phyloP scores from a whole-genome alignment of 2,329 filamentous ascomycete genomes.

The Plenodomus lindquistii region DNA sequence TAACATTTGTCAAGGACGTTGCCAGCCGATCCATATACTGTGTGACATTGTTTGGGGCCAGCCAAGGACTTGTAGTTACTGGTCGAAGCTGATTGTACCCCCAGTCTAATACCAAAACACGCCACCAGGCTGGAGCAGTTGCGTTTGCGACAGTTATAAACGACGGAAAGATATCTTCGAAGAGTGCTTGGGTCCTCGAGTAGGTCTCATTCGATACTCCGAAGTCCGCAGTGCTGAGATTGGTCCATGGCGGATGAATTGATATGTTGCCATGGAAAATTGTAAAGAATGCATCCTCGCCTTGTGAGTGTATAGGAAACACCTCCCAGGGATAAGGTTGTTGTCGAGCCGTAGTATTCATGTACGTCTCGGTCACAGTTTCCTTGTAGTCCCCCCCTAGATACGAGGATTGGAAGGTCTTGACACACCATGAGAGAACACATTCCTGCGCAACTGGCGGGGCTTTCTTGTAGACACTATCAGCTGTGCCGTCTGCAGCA shows the following conservation, averaged over 20 bases:
- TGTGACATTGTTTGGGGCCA: constrained; percentile 25
- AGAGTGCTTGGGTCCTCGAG: neutral
- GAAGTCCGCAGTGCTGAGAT: neutral
- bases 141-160: constrained; percentile 1
- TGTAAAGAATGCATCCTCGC: neutral
- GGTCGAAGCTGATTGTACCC: constrained; percentile 1
- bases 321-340: neutral
- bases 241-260: constrained; percentile 2
- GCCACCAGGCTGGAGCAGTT: neutral
- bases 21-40: constrained; percentile 23
- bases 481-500: constrained; percentile 2
- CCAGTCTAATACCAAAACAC: constrained; percentile 1
- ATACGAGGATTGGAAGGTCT: constrained; percentile 25
- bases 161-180: constrained; percentile 13
- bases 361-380: constrained; percentile 7
- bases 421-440: constrained; percentile 25
- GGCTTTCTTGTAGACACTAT: constrained; percentile 9
- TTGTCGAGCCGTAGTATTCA: constrained; percentile 1
- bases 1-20: constrained; percentile 17
- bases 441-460: constrained; percentile 21
- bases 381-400: constrained; percentile 14
- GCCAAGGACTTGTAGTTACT: constrained; percentile 14
- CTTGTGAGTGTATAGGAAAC: neutral
- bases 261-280: constrained; percentile 6
- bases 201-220: constrained; percentile 6